Conservation (phyloP, 352 stramenopile genomes). For the Globisporangium nagaii region DNA sequence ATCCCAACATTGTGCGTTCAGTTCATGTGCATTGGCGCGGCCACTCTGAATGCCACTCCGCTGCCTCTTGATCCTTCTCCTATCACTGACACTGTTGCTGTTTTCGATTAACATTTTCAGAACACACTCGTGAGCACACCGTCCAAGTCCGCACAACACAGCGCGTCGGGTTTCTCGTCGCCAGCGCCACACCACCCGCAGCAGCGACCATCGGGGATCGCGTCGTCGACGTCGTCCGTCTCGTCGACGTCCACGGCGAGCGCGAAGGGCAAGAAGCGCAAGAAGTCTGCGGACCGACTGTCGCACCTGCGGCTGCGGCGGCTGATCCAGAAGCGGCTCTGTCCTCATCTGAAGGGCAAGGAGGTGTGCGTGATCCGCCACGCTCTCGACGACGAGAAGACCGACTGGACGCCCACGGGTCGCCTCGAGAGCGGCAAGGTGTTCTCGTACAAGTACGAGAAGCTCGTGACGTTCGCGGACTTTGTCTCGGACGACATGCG, state of each 20-base stretch:
- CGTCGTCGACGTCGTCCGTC: slow-evolving; percentile 16
- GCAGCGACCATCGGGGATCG: slow-evolving; percentile 11
- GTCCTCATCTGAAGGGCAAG: slow-evolving; percentile 55
- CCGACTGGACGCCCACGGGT: slow-evolving; percentile 35
- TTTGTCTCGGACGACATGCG: slow-evolving; percentile 46
- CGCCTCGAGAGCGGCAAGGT: slow-evolving; percentile 57
- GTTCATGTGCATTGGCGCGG: background rate
- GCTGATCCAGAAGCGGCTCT: slow-evolving; percentile 65
- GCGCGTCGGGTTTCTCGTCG: slow-evolving; percentile 8
- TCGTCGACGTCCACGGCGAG: slow-evolving; percentile 13
- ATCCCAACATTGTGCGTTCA: background rate
- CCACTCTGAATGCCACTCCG: no score
- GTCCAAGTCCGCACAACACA: background rate
- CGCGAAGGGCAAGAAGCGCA: slow-evolving; percentile 17
- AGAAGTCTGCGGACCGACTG: slow-evolving; percentile 23
- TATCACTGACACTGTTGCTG: no score
- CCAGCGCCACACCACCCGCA: slow-evolving; percentile 1
- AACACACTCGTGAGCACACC: slow-evolving; percentile 8
- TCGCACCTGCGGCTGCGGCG: slow-evolving; percentile 54
- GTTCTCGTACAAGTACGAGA: slow-evolving; percentile 37
- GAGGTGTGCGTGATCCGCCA: slow-evolving; percentile 44
- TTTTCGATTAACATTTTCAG: no score
- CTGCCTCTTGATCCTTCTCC: no score
- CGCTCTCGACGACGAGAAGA: background rate
- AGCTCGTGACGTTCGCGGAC: slow-evolving; percentile 53